Evolutionary conservation across 2,329 filamentous ascomycete genomes (phyloP).

Genomic region (Teratosphaeriaceae sp.): DNA sequence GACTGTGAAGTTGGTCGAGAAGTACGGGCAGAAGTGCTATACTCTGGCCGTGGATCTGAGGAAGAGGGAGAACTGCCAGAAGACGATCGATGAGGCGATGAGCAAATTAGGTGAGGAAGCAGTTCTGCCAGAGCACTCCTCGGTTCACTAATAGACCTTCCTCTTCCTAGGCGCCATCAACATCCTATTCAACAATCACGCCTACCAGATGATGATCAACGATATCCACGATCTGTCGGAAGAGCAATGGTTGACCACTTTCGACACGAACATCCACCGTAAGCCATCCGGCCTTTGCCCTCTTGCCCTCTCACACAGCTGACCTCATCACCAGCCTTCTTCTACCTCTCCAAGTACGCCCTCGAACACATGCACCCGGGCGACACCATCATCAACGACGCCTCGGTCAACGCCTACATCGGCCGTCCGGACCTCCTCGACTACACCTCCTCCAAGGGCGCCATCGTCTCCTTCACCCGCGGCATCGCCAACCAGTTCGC

Average conservation of each 20-base stretch:
- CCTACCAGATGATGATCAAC: constrained; percentile 66
- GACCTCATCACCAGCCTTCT: constrained; percentile 44
- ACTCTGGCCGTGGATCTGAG: constrained; percentile 59
- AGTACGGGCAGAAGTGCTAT: constrained; percentile 59
- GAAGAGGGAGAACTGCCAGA: constrained; percentile 60
- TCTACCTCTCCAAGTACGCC: constrained; percentile 71
- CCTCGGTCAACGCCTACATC: constrained; percentile 76
- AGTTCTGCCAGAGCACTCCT: no score
- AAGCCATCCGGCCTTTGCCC: constrained; percentile 6
- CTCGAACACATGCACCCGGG: constrained; percentile 70
- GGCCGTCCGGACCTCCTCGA: constrained; percentile 74
- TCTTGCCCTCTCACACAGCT: neutral
- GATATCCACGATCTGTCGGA: constrained; percentile 66
- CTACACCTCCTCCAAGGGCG: constrained; percentile 74
- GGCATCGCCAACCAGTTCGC: constrained; percentile 70
- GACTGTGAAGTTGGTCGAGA: constrained; percentile 64
- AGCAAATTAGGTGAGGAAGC: no score
- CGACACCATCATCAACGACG: constrained; percentile 76
- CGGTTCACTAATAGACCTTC: no score
- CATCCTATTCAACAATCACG: constrained; percentile 66
- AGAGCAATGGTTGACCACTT: constrained; percentile 75
- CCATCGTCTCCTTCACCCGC: constrained; percentile 72
- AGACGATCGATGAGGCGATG: constrained; percentile 59
- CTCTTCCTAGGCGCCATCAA: constrained; percentile 69
- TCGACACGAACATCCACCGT: constrained; percentile 73